Evolutionary conservation across 169 alveolate species (phyloP), one percentile per base, ranked within the genome.

Genomic region (Eimeria acervulina): DNA sequence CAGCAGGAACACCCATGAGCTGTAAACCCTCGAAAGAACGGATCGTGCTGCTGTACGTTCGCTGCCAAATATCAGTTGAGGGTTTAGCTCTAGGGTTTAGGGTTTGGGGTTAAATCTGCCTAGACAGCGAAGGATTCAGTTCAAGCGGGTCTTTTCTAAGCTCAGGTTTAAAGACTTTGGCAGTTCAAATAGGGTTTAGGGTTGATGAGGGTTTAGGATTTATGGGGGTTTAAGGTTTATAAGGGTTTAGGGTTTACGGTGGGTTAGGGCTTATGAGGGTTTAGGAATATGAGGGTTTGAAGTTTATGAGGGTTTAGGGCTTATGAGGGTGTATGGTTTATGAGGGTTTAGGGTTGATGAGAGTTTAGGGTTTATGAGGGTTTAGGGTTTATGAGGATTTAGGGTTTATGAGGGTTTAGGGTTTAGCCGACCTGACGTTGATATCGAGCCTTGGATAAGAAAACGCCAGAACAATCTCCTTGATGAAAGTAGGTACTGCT

Each of bases 371-470:
- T 47, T 47, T 47, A 47, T 47, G 12, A 47, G 55, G 74, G 74
- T 47, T 42, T 44, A 76, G 33, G 83, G 51, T n/a, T 33, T 72
- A 19, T 72, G 4, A 72, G 83, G 51, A 42, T 72, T 72, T 72
- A 33, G 83, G 83, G 83, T 72, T 72, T 72, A 72, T 66, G 21
- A 66, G 83, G 83, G 83, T 72, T 72, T 72, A 72, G 74, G 74
- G 74, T 61, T 72, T 72, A 72, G 83, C 76, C 51, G 38, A 94
- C 98, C 97, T 97, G 83, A 97, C 98, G 78, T 97, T 97, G 40
- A 97, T 95, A 59, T 97, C 98, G 26, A 97, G 97, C 88, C 98
- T 85, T 8, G 99, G 99, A 91, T 97, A 98, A 59, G 98, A 95
- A 88, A 91, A 97, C 84, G 97, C 97, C 76, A 98, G 96, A n/a